phyloP scores from a whole-genome alignment of 768 basidiomycete species.

The Naganishia kalamii region DNA sequence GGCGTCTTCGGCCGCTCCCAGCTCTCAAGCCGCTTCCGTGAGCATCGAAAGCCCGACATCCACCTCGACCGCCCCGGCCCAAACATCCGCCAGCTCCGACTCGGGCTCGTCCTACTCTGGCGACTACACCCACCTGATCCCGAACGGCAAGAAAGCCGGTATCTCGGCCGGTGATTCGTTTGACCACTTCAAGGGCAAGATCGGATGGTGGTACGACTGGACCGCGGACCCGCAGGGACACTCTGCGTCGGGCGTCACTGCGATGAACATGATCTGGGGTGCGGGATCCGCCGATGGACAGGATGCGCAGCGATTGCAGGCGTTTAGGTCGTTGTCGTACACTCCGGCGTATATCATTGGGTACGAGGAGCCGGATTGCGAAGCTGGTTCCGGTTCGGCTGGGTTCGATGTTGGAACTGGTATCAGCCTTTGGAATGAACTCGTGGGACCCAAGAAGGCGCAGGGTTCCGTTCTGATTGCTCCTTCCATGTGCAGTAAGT shows the following conservation, averaged over 20 bases:
- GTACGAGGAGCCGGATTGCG: constrained; percentile 47
- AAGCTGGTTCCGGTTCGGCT: constrained; percentile 28
- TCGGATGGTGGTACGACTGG: constrained; percentile 46
- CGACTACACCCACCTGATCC: constrained; percentile 25
- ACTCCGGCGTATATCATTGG: constrained; percentile 44
- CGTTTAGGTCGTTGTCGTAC: constrained; percentile 36
- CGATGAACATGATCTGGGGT: constrained; percentile 44
- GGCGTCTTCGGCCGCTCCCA: constrained; percentile 11
- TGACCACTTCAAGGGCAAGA: constrained; percentile 30
- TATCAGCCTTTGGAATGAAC: constrained; percentile 39
- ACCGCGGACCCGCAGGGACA: constrained; percentile 29
- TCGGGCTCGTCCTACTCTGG: background rate
- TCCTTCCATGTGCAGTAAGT: constrained; percentile 44
- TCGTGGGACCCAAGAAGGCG: constrained; percentile 36
- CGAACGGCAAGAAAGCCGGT: constrained; percentile 45
- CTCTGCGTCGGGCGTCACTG: constrained; percentile 27
- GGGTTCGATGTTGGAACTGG: constrained; percentile 29
- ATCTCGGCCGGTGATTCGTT: constrained; percentile 40
- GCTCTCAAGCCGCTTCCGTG: background rate
- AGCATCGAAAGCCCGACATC: constrained; percentile 4
- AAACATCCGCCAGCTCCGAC: background rate
- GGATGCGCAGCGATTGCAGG: constrained; percentile 36
- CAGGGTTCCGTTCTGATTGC: constrained; percentile 39
- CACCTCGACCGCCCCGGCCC: constrained; percentile 17
- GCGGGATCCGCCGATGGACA: constrained; percentile 33